phyloP scores from a whole-genome alignment of 208 protist species.

The Crithidia sp. region DNA sequence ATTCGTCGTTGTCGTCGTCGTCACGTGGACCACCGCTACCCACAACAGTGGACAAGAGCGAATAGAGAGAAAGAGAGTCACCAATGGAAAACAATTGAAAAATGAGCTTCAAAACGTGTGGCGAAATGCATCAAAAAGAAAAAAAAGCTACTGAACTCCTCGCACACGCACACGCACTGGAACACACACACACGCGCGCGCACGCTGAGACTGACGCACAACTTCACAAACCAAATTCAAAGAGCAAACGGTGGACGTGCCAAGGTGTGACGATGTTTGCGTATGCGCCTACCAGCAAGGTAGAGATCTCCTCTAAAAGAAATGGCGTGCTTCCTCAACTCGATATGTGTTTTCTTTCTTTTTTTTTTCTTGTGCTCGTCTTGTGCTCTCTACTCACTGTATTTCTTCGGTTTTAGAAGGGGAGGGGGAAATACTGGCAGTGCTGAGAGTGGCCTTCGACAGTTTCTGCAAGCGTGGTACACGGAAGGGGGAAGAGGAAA shows the following conservation, averaged over 20 bases:
- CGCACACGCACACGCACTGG: slow-evolving; percentile 9
- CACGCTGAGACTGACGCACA: too few species aligned
- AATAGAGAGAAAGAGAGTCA: slow-evolving; percentile 3
- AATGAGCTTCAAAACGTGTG: not conserved
- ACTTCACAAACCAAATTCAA: too few species aligned
- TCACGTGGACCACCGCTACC: too few species aligned
- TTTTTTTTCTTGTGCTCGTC: not conserved
- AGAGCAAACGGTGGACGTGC: too few species aligned
- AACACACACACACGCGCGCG: not conserved
- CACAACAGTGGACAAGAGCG: not conserved
- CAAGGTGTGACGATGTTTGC: too few species aligned
- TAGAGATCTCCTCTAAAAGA: not conserved
- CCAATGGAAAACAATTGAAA: not conserved
- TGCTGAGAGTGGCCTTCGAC: too few species aligned
- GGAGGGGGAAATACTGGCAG: too few species aligned
- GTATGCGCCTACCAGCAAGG: too few species aligned
- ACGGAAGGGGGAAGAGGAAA: too few species aligned
- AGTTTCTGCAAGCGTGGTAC: too few species aligned
- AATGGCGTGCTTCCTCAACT: not conserved
- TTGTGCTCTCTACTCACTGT: not conserved
- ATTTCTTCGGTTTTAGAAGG: not conserved
- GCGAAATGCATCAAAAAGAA: not conserved
- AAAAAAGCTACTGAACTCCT: slow-evolving; percentile 4
- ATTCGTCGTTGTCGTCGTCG: too few species aligned
- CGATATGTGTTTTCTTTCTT: not conserved